Conservation (phyloP, 2,329 filamentous ascomycete species). For the Diaporthe helianthi region DNA sequence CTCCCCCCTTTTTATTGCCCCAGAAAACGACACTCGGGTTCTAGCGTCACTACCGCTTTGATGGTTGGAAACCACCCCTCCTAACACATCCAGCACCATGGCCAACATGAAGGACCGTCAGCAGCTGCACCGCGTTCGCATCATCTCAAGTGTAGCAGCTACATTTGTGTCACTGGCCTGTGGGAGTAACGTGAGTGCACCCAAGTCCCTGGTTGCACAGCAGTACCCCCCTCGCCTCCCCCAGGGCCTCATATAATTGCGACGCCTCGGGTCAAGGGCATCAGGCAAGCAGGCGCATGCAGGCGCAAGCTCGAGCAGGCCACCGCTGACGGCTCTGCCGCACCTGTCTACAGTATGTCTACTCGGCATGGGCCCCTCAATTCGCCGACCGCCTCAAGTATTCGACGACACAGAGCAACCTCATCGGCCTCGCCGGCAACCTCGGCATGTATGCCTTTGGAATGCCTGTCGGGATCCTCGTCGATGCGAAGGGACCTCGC, state of each 20-base stretch:
- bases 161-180: slow-evolving; percentile 87
- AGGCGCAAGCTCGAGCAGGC: not conserved
- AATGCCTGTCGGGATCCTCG: slow-evolving; percentile 86
- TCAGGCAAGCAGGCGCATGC: no score
- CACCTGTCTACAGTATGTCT: slow-evolving; percentile 77
- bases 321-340: slow-evolving; percentile 31
- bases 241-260: not conserved
- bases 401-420: slow-evolving; percentile 89
- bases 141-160: slow-evolving; percentile 84
- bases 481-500: slow-evolving; percentile 82
- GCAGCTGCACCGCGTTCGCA: slow-evolving; percentile 67
- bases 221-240: no score
- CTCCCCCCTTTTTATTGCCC: not conserved
- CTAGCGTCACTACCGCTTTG: slow-evolving; percentile 5
- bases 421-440: slow-evolving; percentile 87
- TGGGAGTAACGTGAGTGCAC: slow-evolving; percentile 80
- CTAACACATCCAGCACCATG: slow-evolving; percentile 11
- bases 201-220: not conserved
- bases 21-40: not conserved
- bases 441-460: slow-evolving; percentile 94
- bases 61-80: not conserved
- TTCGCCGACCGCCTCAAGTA: slow-evolving; percentile 87
- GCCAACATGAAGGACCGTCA: slow-evolving; percentile 55
- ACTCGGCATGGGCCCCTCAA: slow-evolving; percentile 96
- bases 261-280: not conserved